Base-by-base conservation (phyloP, 345 rosid species). In the Conringia planisiliqua region DNA sequence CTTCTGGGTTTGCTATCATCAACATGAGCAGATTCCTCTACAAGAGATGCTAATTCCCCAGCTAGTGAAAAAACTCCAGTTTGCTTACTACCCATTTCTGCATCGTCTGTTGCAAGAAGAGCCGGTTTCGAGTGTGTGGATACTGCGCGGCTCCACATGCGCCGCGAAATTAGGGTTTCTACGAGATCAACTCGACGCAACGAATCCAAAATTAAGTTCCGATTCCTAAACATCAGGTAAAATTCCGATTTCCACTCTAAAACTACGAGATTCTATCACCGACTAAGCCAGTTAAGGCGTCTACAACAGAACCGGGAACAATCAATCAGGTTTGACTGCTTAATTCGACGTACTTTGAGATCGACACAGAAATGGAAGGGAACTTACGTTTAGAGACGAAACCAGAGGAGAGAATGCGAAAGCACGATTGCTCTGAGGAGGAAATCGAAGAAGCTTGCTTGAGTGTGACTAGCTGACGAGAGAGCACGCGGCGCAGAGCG, bases 1-100 rank as follows among this genome's bases (percentile, higher is more conserved):
- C 83, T 82, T 80, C 79, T 84, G 11, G 83, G 84, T 76, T 68
- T 81, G 50, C 56, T 66, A 62, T 84, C 86, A 72, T 79, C 77
- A 52, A 66, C 73, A 52, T 38, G 69, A 64, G 85, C 67, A 43
- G 89, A 82, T 71, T 90, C 97, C 78, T 85, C 84, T 24, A 89
- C 81, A 67, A 93, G 84, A 73, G 55, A 74, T 10, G 96, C 98
- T 61, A 90, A 74, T 70, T 85, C 77, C 50, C 81, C 73, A 22
- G 98, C 96, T 73, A 93, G 76, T 43, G 91, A 76, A 71, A 76
- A 70, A 6, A 69, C 83, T 16, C 76, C 71, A 22, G 44, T 52
- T 51, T 61, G 66, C 72, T 79, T 81, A 56, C 54, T 42, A 61
- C 55, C 73, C 51, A 17, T 24, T 9, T 42, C 78, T 40, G 66